These are phyloP conservation scores for Aspergillus amoenus DNA, from an alignment of 2,329 filamentous ascomycete species.

Conservation along the genomic window DNA sequence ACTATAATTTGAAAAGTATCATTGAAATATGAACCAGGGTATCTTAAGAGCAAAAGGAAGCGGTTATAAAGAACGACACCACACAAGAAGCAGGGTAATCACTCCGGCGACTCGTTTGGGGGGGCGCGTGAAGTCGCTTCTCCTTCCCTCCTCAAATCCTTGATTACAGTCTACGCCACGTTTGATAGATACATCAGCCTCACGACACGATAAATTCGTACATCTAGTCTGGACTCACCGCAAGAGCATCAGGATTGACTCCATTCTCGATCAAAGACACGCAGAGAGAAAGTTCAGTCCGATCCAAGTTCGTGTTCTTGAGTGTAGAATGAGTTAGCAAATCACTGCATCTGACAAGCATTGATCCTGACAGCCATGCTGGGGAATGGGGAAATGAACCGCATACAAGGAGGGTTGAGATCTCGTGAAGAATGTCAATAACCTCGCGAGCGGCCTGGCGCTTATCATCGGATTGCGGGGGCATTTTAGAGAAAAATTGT, in stretches of 20 bases:
- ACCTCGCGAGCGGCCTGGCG: slow-evolving; percentile 51
- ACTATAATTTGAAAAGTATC: neutral
- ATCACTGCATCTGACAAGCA: neutral
- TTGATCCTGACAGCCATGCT: neutral
- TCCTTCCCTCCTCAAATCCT: slow-evolving; percentile 45
- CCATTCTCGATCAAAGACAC: slow-evolving; percentile 97
- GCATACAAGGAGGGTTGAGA: slow-evolving; percentile 47
- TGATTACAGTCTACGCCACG: slow-evolving; percentile 43
- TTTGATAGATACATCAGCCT: slow-evolving; percentile 3
- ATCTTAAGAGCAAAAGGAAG: slow-evolving; percentile 14
- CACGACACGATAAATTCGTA: neutral
- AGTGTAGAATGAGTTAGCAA: neutral
- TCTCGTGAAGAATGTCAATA: slow-evolving; percentile 52
- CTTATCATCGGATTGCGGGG: slow-evolving; percentile 46
- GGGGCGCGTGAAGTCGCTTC: slow-evolving; percentile 26
- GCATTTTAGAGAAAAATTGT: slow-evolving; percentile 28
- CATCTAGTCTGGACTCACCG: slow-evolving; percentile 59
- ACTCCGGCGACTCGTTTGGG: slow-evolving; percentile 22
- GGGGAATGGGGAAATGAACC: neutral
- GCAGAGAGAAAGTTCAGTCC: slow-evolving; percentile 87
- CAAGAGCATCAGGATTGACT: slow-evolving; percentile 90
- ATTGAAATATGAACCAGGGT: slow-evolving; percentile 13
- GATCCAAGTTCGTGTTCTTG: slow-evolving; percentile 90
- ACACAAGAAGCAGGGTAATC: neutral
- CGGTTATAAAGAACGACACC: neutral